These are phyloP conservation scores for Fusarium sp. DNA, from an alignment of 2,329 filamentous ascomycete genomes.

Conservation along the genomic window DNA sequence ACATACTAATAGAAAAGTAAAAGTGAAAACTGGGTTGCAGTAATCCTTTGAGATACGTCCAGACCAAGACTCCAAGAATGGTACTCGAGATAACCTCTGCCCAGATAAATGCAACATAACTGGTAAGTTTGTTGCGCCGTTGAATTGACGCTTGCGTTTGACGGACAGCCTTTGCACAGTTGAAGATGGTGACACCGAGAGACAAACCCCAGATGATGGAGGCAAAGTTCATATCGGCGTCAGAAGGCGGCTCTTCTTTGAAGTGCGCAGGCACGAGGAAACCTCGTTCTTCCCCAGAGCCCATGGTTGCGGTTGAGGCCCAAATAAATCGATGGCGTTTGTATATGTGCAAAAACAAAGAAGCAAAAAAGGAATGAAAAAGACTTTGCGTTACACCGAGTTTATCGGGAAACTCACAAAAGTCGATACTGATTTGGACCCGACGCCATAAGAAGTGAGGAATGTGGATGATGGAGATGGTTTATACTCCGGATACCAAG, in stretches of 20 bases:
- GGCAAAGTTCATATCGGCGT: slow-evolving; percentile 42
- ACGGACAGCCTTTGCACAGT: slow-evolving; percentile 39
- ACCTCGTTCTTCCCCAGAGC: slow-evolving; percentile 16
- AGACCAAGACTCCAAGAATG: slow-evolving; percentile 39
- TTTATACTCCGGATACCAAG: background rate
- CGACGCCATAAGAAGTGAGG: background rate
- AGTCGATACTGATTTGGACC: background rate
- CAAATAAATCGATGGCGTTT: background rate
- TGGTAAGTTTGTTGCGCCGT: slow-evolving; percentile 36
- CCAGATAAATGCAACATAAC: slow-evolving; percentile 40
- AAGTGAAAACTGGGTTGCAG: slow-evolving; percentile 50
- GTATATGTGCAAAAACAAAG: background rate
- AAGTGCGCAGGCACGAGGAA: slow-evolving; percentile 42
- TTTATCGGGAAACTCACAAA: background rate
- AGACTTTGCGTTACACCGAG: slow-evolving; percentile 5
- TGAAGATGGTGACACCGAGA: slow-evolving; percentile 41
- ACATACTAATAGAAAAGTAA: slow-evolving; percentile 45
- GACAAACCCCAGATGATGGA: slow-evolving; percentile 45
- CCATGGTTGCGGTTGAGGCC: slow-evolving; percentile 7
- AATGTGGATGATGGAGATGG: background rate
- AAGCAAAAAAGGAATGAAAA: background rate
- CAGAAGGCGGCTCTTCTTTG: slow-evolving; percentile 20
- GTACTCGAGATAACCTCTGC: slow-evolving; percentile 39
- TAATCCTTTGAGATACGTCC: slow-evolving; percentile 38
- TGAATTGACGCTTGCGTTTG: slow-evolving; percentile 32